A percentile compares a stretch with the other conserved stretches of the same genome.
Evolutionary conservation across 139 green algal genomes (phyloP).

Genomic region (Volvox reticuliferus): DNA sequence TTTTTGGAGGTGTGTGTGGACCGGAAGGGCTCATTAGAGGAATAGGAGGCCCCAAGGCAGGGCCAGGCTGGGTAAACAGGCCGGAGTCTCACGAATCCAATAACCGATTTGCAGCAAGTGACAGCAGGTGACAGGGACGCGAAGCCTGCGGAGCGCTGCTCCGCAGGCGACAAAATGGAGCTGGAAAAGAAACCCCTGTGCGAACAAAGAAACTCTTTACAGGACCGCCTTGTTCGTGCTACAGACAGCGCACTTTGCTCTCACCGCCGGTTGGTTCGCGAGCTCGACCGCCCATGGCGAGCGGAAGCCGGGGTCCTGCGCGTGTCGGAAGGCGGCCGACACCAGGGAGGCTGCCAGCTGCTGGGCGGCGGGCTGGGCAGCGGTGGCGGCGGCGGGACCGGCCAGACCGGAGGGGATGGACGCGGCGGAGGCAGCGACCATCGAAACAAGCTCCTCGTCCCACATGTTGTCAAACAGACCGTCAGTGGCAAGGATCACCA

Average conservation of each 20-base stretch:
- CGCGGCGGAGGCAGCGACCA: slow-evolving; percentile 54
- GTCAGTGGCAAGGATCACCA: slow-evolving; percentile 90
- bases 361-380: slow-evolving; percentile 10
- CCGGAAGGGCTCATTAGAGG: background rate
- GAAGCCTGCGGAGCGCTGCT: too few relatives aligned
- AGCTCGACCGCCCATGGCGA: slow-evolving; percentile 82
- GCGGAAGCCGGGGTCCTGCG: slow-evolving; percentile 50
- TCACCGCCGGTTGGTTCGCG: slow-evolving; percentile 33
- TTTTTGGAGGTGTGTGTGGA: background rate
- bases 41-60: background rate
- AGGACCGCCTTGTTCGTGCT: too few relatives aligned
- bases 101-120: background rate
- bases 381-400: background rate
- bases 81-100: background rate
- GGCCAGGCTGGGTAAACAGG: background rate
- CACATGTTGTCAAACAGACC: slow-evolving; percentile 98
- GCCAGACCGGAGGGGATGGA: background rate
- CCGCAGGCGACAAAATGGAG: too few relatives aligned
- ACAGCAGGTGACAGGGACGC: too few relatives aligned
- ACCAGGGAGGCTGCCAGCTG: slow-evolving; percentile 39
- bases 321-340: slow-evolving; percentile 2
- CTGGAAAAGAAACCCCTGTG: too few relatives aligned
- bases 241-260: background rate
- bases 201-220: too few relatives aligned
- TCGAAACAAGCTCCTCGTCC: slow-evolving; percentile 80